phyloP scores from a whole-genome alignment of 106 monocot species.

The Iris macrosiphon region DNA sequence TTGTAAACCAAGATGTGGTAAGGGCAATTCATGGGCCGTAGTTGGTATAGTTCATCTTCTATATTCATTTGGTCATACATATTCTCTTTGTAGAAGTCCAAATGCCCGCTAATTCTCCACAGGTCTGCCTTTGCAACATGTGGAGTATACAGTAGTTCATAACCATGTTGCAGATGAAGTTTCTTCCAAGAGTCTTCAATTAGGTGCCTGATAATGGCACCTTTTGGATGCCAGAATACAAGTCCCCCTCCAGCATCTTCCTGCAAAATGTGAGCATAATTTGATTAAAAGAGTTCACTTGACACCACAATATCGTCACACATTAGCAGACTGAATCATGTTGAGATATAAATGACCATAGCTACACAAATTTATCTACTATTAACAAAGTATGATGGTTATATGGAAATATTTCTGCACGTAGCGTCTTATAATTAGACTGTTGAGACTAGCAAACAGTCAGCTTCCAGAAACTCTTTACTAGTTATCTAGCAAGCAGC shows the following conservation, averaged over 20 bases:
- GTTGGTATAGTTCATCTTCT: conserved; percentile 89
- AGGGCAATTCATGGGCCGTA: conserved; percentile 95
- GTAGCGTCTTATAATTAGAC: too few species aligned
- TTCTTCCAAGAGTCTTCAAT: conserved; percentile 97
- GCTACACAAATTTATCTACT: too few species aligned
- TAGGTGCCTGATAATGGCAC: conserved; percentile 73
- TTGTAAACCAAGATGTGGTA: conserved; percentile 92
- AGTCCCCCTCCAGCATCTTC: conserved; percentile 91
- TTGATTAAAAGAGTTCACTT: too few species aligned
- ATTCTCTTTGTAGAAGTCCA: conserved; percentile 89
- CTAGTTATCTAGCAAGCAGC: too few species aligned
- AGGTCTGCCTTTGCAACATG: conserved; percentile 92
- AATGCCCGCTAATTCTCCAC: conserved; percentile 88
- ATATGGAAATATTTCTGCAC: too few species aligned
- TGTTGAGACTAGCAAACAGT: too few species aligned
- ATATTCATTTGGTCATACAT: conserved; percentile 92
- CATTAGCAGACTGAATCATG: too few species aligned
- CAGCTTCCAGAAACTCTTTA: too few species aligned
- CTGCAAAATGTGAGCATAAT: conserved; percentile 53
- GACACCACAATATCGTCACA: too few species aligned
- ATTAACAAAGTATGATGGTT: too few species aligned
- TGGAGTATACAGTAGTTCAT: conserved; percentile 88
- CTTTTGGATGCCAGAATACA: conserved; percentile 99
- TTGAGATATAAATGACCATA: too few species aligned
- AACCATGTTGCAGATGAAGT: conserved; percentile 71